These are phyloP conservation scores for Polyporus arcularius DNA, from an alignment of 768 basidiomycete genomes.

Conservation along the genomic window DNA sequence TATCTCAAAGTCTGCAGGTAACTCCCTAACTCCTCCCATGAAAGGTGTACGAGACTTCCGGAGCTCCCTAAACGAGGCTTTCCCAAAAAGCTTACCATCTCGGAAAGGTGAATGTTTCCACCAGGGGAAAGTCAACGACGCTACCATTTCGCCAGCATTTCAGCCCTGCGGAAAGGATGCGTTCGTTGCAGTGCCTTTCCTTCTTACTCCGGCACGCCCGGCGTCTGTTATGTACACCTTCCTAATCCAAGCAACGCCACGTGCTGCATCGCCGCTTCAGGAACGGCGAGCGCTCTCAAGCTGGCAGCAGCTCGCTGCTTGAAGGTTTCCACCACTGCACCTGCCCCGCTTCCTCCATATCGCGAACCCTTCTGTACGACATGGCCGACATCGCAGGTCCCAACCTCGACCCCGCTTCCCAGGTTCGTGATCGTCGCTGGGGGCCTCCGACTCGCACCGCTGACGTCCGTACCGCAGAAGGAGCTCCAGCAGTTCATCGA, in stretches of 20 bases:
- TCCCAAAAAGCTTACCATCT: too few species aligned
- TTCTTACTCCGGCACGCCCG: conserved; percentile 16
- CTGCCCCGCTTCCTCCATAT: neutral
- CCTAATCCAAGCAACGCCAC: conserved; percentile 11
- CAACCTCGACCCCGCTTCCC: conserved; percentile 78
- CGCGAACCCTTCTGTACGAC: conserved; percentile 5
- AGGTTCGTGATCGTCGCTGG: conserved; percentile 42
- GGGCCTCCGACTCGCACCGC: conserved; percentile 11
- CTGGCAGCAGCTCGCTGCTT: neutral
- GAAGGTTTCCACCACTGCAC: neutral
- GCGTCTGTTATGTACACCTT: conserved; percentile 3
- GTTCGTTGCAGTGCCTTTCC: conserved; percentile 2
- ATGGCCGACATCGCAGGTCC: conserved; percentile 42
- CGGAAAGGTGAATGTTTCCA: too few species aligned
- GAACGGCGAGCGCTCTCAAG: conserved; percentile 1
- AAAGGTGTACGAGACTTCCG: too few species aligned
- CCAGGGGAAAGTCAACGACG: too few species aligned
- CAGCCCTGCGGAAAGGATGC: too few species aligned
- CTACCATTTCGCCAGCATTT: neutral
- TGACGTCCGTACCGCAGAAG: conserved; percentile 50
- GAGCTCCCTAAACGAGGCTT: too few species aligned
- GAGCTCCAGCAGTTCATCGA: conserved; percentile 82
- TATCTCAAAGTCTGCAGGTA: too few species aligned
- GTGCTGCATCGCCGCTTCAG: conserved; percentile 8
- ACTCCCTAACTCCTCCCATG: too few species aligned